Base-by-base conservation (phyloP, 140 eudicot genomes). In the Bidens hawaiensis region DNA sequence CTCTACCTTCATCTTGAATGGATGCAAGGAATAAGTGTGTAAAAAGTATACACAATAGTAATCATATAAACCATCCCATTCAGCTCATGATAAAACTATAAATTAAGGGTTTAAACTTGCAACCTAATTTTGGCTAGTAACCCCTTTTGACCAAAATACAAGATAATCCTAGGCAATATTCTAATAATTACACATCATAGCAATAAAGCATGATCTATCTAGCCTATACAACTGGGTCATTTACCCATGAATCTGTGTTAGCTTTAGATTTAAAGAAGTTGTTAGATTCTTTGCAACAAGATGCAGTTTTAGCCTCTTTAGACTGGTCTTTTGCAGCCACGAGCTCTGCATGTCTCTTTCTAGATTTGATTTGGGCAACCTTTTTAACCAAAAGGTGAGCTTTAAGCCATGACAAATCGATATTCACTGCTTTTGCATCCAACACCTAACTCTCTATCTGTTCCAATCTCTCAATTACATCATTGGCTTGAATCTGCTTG, bases 241-340 rank as follows among this genome's bases (percentile, higher is more conserved):
- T 34, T 8, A 47, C 78, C 77, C 62, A 23, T 7, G 61, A 42
- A 22, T 56, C 33, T 1, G 50, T 50, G 40, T 72, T 42, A 3
- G 69, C 64, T 65, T 72, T 73, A 27, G 5, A 48, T 30, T 65
- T 59, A 38, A 50, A 23, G 1, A 80, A 40, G 27, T 71, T 67
- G 0, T 60, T 1, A 80, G 47, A 33, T 64, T 79, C 34, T 25
- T 30, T 7, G 28, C 49, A 0, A 76, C 75, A 27, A 66, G 49
- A 4, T 62, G 47, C 36, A 79, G 16, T 76, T 21, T 68, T 75
- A 0, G 71, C 72, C 56, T 82, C 49, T 12, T 51, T 12, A 8
- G 68, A 34, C 41, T 43, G 38, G 27, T 55, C n/a, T 13, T 47
- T 62, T 1, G 75, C 83, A 18, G 17, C 69, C 27, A 28, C 17